Base-by-base conservation (phyloP, 2,329 filamentous ascomycete species). In the Microcyclospora tardicrescens region DNA sequence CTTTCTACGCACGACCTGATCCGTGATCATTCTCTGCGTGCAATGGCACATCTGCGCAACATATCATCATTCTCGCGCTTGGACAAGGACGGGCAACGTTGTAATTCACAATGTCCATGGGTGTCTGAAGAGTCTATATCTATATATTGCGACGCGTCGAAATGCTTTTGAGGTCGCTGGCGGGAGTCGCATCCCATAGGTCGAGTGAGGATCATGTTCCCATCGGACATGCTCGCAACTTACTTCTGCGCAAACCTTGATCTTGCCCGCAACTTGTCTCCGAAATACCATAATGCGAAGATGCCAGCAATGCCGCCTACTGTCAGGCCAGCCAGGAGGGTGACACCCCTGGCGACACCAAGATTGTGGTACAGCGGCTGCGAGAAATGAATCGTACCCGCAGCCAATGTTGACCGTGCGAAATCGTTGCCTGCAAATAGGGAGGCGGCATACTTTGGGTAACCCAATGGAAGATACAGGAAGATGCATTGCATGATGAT, bases 361-460 rank as follows among this genome's bases (percentile, higher is more conserved):
- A 81, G 50, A 47, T 76, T 73, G 12, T 60, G 56, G 40, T 71
- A 81, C 38, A 81, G 62, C 5, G 77, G 75, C 34, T 69, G 65
- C 0, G 71, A 68, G 48, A 79, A 79, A 14, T 79, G 58, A 34
- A 81, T 67, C 16, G 70, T 71, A 0, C 68, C 75, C 37, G 71
- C 74, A 6, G 76, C 77, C 2, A 81, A 58, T 2, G 72, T 68
- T 24, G 65, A 68, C 31, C 73, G 65, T 56, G 71, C 68, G 53
- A 76, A 72, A 59, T 77, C 73, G 50, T 77, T 79, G 5, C 65
- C 72, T 1, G 74, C 73, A 50, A 79, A 77, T 15, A 78, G 58
- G 35, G 65, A 70, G 29, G 75, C 73, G 0, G 73, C 72, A 50
- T 63, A 63, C 42, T 58, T 54, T 6, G 62, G 61, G 44, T 64